Evolutionary conservation across 257 asterid genomes (phyloP).

Genomic region (Solanum peruvianum): DNA sequence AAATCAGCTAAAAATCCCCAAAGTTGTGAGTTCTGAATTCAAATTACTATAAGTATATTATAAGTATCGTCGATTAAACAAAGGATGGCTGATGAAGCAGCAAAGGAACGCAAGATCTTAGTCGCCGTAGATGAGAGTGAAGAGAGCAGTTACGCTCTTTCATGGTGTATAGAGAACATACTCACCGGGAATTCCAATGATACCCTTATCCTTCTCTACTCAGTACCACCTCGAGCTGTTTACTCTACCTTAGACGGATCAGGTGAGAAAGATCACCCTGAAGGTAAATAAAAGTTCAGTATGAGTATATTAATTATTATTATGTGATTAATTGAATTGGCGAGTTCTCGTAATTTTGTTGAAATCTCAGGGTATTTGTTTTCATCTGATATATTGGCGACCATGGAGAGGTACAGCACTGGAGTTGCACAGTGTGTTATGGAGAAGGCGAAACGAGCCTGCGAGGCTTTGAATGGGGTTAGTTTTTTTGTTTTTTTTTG

Average conservation of each 20-base stretch:
- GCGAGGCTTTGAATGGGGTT: slow-evolving; percentile 24
- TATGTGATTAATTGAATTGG: background rate
- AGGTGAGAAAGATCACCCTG: slow-evolving; percentile 22
- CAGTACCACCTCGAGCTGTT: slow-evolving; percentile 26
- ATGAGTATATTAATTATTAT: background rate
- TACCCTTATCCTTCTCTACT: slow-evolving; percentile 43
- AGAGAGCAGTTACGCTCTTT: slow-evolving; percentile 54
- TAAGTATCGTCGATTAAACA: background rate
- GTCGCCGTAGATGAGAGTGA: slow-evolving; percentile 69
- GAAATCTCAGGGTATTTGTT: slow-evolving; percentile 33
- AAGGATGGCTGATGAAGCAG: slow-evolving; percentile 14
- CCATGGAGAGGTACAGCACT: slow-evolving; percentile 36
- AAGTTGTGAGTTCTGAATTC: background rate
- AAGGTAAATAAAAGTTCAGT: background rate
- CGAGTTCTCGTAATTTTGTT: background rate
- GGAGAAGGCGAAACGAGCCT: slow-evolving; percentile 32
- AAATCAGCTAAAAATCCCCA: background rate
- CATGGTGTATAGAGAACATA: slow-evolving; percentile 56
- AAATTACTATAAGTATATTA: too few species aligned
- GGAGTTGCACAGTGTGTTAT: slow-evolving; percentile 34
- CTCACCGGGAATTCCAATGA: slow-evolving; percentile 23
- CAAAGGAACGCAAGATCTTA: slow-evolving; percentile 35
- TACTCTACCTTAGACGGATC: slow-evolving; percentile 41
- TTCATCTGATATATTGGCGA: slow-evolving; percentile 29
- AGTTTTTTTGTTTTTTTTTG: background rate